Base-by-base conservation (phyloP, 1,284 basidiomycete genomes). In the Austroboletus novae-zelandiae region DNA sequence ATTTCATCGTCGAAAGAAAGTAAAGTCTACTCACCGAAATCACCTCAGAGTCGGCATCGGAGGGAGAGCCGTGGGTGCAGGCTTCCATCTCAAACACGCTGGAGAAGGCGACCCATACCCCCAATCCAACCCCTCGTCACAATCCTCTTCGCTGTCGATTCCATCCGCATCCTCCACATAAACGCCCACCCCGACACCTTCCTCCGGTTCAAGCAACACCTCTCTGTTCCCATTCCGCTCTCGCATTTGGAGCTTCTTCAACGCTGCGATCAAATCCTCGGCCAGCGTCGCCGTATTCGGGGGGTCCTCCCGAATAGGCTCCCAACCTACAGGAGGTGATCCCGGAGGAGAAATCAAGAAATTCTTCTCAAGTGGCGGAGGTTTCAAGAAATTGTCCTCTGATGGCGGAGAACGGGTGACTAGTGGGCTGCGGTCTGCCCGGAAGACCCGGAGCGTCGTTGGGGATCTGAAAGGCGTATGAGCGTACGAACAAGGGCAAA, bases 311-410 rank as follows among this genome's bases (percentile, higher is more conserved):
- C 76, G 74, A 53, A 94, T 83, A 29, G 83, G 93, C 65, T 97
- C 94, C 96, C 96, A 99, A 1, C 96, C 96, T 2, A 97, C 86
- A 0, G 96, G 96, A 0, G 97, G 96, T 0, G 92, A 95, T n/a
- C 96, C 97, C 1, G 97, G 97, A 1, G 96, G 96, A 0, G 94
- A 98, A 59, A 99, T 96, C 47, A 99, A 79, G 72, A 98, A 98
- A 73, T 99, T 98, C 73, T 92, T 92, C 61, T 93, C 89, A 35
- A 85, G 65, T 0, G 78, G 74, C 0, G 96, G 96, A 0, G 92
- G 91, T 27, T 77, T 80, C 41, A 98, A 80, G 60, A 87, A 80
- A 54, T 75, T 75, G 17, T 70, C 73, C 45, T 76, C 67, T 11
- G 75, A 57, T 13, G 66, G 58, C 55, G 72, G 65, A 37, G 71